A percentile compares a stretch with the other conserved stretches of the same genome.
Evolutionary conservation across 208 protist species (phyloP).

Genomic region (Trypanosoma mega): DNA sequence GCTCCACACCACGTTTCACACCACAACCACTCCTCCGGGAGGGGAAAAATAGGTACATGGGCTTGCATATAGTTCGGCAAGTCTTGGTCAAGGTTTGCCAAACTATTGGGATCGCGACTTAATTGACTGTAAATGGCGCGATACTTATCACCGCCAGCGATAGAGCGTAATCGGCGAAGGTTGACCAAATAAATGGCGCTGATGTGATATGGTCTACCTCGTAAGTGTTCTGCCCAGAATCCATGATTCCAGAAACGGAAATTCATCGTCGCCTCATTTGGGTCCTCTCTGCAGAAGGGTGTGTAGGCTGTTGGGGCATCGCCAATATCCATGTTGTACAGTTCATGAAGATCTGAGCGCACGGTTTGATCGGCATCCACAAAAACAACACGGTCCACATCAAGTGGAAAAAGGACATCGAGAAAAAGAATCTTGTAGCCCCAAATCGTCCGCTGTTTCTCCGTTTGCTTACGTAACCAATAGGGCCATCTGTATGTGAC

Average conservation of each 20-base stretch:
- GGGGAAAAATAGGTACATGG: slow-evolving; percentile 93
- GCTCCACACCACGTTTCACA: slow-evolving; percentile 98
- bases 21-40: slow-evolving; percentile 99
- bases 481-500: slow-evolving; percentile 98
- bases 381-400: slow-evolving; percentile 97
- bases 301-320: slow-evolving; percentile 95
- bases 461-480: slow-evolving; percentile 95
- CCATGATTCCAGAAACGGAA: slow-evolving; percentile 94
- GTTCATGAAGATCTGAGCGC: slow-evolving; percentile 85
- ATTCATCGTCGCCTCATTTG: slow-evolving; percentile 88
- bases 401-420: slow-evolving; percentile 98
- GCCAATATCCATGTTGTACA: slow-evolving; percentile 97
- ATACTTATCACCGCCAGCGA: slow-evolving; percentile 92
- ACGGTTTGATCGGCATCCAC: slow-evolving; percentile 98
- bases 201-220: slow-evolving; percentile 97
- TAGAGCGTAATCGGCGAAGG: slow-evolving; percentile 85
- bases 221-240: slow-evolving; percentile 95
- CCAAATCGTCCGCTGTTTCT: slow-evolving; percentile 99
- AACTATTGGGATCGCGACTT: slow-evolving; percentile 88
- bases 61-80: slow-evolving; percentile 97
- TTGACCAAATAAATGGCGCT: slow-evolving; percentile 97
- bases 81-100: slow-evolving; percentile 94
- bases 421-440: slow-evolving; percentile 99
- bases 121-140: slow-evolving; percentile 91
- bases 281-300: slow-evolving; percentile 94